phyloP scores from a whole-genome alignment of 2,329 filamentous ascomycete species.

The Ophidiomyces ophidiicola region DNA sequence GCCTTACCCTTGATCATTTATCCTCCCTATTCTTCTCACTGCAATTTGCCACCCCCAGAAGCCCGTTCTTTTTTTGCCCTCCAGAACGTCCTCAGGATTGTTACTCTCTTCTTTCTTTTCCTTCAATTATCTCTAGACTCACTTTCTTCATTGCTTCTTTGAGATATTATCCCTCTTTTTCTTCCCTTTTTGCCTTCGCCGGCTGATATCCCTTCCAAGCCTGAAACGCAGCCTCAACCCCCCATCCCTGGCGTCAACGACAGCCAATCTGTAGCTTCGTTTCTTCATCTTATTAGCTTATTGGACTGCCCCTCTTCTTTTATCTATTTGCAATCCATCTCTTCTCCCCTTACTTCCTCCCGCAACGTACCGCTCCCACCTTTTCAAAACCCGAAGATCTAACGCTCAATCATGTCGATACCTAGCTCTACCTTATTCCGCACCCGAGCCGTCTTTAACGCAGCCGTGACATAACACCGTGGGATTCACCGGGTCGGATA shows the following conservation, averaged over 20 bases:
- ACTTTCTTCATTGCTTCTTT: not conserved
- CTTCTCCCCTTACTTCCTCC: constrained; percentile 17
- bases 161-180: constrained; percentile 5
- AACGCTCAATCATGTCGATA: constrained; percentile 29
- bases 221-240: not conserved
- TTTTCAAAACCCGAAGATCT: constrained; percentile 22
- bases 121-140: not conserved
- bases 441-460: constrained; percentile 6
- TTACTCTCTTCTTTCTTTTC: constrained; percentile 1
- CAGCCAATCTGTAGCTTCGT: constrained; percentile 9
- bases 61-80: constrained; percentile 14
- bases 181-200: constrained; percentile 5
- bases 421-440: constrained; percentile 24
- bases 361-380: constrained; percentile 18
- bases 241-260: constrained; percentile 2
- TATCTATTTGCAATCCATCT: constrained; percentile 16
- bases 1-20: constrained; percentile 23
- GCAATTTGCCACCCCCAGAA: constrained; percentile 11
- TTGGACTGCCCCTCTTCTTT: constrained; percentile 1
- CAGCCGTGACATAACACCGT: constrained; percentile 11
- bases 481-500: not conserved
- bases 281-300: constrained; percentile 1
- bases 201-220: constrained; percentile 3
- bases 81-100: not conserved
- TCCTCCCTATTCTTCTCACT: constrained; percentile 14